A percentile compares a stretch with the other conserved stretches of the same genome.
phyloP scores from a whole-genome alignment of 768 basidiomycete species.

The Lactarius indigo region DNA sequence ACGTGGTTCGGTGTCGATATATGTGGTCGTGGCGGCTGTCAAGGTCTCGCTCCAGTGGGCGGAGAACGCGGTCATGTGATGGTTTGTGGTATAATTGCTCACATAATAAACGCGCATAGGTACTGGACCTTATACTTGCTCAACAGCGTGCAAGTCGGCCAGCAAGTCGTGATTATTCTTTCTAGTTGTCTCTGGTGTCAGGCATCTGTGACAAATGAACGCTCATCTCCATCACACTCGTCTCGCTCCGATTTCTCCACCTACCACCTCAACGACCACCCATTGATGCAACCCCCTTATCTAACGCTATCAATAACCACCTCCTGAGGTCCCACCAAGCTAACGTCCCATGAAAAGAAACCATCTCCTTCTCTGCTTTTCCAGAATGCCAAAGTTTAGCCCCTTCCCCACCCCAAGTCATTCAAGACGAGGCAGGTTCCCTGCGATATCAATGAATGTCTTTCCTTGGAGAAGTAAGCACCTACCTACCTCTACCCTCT shows the following conservation, averaged over 20 bases:
- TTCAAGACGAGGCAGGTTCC: slow-evolving; percentile 57
- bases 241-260: slow-evolving; percentile 23
- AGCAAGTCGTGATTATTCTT: neutral
- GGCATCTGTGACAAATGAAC: slow-evolving; percentile 25
- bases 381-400: slow-evolving; percentile 78
- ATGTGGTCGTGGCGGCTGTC: too few species aligned
- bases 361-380: slow-evolving; percentile 69
- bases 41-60: too few species aligned
- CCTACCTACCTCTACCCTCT: neutral
- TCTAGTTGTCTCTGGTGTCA: slow-evolving; percentile 25
- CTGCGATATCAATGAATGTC: slow-evolving; percentile 68
- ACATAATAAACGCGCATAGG: neutral
- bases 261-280: slow-evolving; percentile 16
- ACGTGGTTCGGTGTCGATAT: too few species aligned
- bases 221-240: slow-evolving; percentile 17
- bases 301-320: slow-evolving; percentile 24
- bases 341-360: slow-evolving; percentile 14
- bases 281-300: slow-evolving; percentile 24
- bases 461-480: slow-evolving; percentile 83
- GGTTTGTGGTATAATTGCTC: neutral
- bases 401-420: slow-evolving; percentile 80
- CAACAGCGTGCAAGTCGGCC: slow-evolving; percentile 2
- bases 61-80: neutral
- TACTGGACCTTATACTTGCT: too few species aligned
- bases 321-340: slow-evolving; percentile 16